Evolutionary conservation across 169 alveolate genomes (phyloP), one percentile per base, ranked within the genome.

Genomic region (Hepatocystis sp.): DNA sequence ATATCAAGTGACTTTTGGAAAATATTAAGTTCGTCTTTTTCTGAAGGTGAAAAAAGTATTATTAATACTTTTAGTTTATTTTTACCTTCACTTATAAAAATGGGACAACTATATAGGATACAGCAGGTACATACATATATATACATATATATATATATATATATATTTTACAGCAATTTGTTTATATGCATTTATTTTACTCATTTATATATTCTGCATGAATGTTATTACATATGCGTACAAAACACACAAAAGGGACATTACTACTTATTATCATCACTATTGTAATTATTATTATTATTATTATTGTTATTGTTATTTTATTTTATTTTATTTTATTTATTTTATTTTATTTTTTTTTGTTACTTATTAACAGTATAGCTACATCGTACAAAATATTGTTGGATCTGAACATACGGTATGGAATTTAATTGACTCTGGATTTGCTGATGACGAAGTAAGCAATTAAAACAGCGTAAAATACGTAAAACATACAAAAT

Each of bases 341-440:
- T 4, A 19, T 17, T 42, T 42, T 63, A 40, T 40, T 63, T 66
- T 47, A 49, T 19, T 46, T 53, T 52, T 34, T 52, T 2, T 44
- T 53, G 11, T 3, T 19, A 27, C 76, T 17, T 28, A n/a, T 46
- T 13, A 15, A 60, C 65, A 67, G 85, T 67, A 67, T 67, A 67
- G 85, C 67, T 67, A 67, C 67, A 67, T 67, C 42, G 58, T 67
- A 13, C 67, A 67, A 34, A 67, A 52, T 30, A 30, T 67, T 8
- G 67, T 67, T 42, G 85, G 85, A 1, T 36, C 67, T 13, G 85
- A 67, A 32, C 85, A 67, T 19, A 67, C 51, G 19, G 53, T 67
- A 67, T 67, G 85, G 85, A 67, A 67, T 30, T 58, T 67, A n/a
- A 67, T 67, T 19, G 85, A 67, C 46, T 52, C 51, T 44, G 85